Conservation (phyloP, 129 eudicot species). For the Ambrosia trifida region DNA sequence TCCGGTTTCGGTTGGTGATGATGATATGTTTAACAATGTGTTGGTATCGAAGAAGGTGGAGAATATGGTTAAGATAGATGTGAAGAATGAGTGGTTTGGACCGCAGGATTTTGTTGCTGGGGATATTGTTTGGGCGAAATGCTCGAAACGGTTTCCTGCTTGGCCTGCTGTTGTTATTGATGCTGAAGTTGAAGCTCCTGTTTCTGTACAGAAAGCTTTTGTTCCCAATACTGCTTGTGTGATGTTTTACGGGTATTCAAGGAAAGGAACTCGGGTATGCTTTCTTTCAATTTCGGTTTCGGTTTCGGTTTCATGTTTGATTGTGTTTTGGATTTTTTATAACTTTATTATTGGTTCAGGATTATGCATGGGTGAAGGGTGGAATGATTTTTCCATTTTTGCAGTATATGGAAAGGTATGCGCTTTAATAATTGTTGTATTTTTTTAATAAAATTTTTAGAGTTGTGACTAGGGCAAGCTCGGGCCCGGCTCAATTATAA, state of each 20-base stretch:
- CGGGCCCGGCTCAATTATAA: too few relatives aligned
- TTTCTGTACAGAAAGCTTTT: slow-evolving; percentile 56
- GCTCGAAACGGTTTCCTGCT: slow-evolving; percentile 72
- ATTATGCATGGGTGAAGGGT: slow-evolving; percentile 93
- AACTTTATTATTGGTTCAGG: slow-evolving; percentile 48
- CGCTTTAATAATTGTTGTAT: slow-evolving; percentile 12
- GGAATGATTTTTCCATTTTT: slow-evolving; percentile 85
- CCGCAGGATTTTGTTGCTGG: slow-evolving; percentile 52
- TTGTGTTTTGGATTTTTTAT: background rate
- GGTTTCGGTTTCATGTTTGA: background rate
- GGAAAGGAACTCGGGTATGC: slow-evolving; percentile 64
- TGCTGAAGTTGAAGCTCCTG: slow-evolving; percentile 79
- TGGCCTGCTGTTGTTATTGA: slow-evolving; percentile 96
- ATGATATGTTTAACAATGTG: background rate
- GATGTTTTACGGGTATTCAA: slow-evolving; percentile 89
- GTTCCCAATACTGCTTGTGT: slow-evolving; percentile 76
- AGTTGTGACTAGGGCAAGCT: too few relatives aligned
- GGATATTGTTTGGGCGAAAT: slow-evolving; percentile 88
- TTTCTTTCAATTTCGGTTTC: background rate
- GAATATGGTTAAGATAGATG: slow-evolving; percentile 34
- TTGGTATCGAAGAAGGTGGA: slow-evolving; percentile 11
- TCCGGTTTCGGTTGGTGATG: background rate
- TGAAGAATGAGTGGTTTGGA: slow-evolving; percentile 39
- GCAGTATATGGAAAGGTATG: slow-evolving; percentile 76
- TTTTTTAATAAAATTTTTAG: too few relatives aligned